Evolutionary conservation across 495 filamentous ascomycete genomes (phyloP).

Genomic region (Podospora didyma): DNA sequence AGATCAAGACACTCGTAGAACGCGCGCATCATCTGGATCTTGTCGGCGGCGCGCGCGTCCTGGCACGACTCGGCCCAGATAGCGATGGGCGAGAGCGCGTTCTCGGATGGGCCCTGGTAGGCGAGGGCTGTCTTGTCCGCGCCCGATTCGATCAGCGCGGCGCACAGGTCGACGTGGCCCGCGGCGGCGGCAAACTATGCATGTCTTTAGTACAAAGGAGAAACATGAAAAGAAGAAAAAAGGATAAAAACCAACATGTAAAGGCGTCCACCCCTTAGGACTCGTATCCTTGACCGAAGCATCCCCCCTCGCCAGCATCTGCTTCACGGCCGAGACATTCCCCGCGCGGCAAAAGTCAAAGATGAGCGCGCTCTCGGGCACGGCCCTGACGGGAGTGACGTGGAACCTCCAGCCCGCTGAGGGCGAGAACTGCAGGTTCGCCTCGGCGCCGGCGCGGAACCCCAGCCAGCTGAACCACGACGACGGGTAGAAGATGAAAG

Average conservation of each 20-base stretch:
- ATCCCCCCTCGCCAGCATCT: background rate
- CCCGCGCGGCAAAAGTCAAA: background rate
- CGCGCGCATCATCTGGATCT: background rate
- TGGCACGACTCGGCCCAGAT: background rate
- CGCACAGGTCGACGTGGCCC: background rate
- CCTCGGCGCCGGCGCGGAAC: background rate
- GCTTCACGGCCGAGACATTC: background rate
- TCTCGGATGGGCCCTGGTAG: background rate
- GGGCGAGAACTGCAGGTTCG: background rate
- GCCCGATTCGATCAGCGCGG: background rate
- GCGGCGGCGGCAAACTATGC: background rate
- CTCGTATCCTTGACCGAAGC: background rate
- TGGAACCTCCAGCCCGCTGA: background rate
- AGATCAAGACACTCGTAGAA: background rate
- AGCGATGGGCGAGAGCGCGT: background rate
- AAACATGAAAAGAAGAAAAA: too few species aligned
- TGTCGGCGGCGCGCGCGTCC: background rate
- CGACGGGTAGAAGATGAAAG: background rate
- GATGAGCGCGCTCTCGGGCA: background rate
- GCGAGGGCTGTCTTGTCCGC: background rate
- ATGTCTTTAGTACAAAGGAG: too few species aligned
- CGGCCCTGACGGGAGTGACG: background rate
- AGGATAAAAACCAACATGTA: background rate
- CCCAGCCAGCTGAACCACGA: background rate
- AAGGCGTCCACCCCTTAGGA: background rate